Conservation (phyloP, 2,329 filamentous ascomycete species). For the Penicillium hesseltinei region DNA sequence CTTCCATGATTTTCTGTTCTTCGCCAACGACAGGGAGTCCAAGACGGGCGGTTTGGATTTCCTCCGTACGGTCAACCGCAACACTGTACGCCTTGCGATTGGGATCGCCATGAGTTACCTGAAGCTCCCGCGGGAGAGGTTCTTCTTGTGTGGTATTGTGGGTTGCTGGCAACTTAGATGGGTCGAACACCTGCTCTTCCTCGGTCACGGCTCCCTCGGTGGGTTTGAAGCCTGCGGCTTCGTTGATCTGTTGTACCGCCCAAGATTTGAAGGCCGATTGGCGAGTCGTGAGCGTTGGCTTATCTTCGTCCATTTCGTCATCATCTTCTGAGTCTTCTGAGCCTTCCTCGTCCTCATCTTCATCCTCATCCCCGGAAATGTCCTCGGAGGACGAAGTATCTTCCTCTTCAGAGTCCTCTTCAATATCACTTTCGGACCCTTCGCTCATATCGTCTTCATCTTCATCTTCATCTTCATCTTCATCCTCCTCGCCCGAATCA, state of each 20-base stretch:
- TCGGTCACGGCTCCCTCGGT: slow-evolving; percentile 36
- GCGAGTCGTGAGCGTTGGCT: slow-evolving; percentile 33
- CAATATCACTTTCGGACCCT: slow-evolving; percentile 26
- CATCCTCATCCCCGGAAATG: slow-evolving; percentile 12
- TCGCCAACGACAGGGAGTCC: slow-evolving; percentile 88
- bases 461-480: slow-evolving; percentile 32
- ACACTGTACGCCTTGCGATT: slow-evolving; percentile 75
- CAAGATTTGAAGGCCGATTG: slow-evolving; percentile 84
- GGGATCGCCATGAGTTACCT: slow-evolving; percentile 41
- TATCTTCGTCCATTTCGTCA: slow-evolving; percentile 20
- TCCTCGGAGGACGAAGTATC: slow-evolving; percentile 16
- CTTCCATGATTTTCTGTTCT: slow-evolving; percentile 97
- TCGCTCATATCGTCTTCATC: slow-evolving; percentile 21
- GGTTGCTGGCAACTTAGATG: slow-evolving; percentile 34
- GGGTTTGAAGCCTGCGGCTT: slow-evolving; percentile 69
- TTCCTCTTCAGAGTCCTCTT: slow-evolving; percentile 30
- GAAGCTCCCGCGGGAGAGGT: slow-evolving; percentile 40
- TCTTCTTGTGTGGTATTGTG: slow-evolving; percentile 41
- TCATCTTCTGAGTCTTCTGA: slow-evolving; percentile 23
- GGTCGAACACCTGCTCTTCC: slow-evolving; percentile 34
- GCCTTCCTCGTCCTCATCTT: slow-evolving; percentile 23
- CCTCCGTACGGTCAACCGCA: slow-evolving; percentile 64
- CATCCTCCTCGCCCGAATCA: slow-evolving; percentile 42
- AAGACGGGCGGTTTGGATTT: slow-evolving; percentile 75
- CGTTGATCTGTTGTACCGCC: slow-evolving; percentile 83